Evolutionary conservation across 1,139 yeast genomes (phyloP).

Genomic region (Blastobotrys aristatus): DNA sequence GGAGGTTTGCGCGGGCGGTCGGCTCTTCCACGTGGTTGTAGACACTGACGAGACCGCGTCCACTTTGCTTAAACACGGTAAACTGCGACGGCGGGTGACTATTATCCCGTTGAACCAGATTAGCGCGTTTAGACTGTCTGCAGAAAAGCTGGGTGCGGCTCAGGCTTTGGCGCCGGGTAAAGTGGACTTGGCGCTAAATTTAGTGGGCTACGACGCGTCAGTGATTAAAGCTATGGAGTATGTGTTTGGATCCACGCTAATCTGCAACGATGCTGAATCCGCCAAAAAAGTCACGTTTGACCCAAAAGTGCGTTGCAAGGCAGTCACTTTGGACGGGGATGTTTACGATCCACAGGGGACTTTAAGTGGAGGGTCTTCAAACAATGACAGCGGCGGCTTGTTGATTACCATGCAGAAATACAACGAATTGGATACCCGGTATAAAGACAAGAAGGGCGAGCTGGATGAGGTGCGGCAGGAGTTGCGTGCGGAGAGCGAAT

Average conservation of each 20-base stretch:
- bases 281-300: conserved; percentile 87
- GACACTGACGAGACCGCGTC: conserved; percentile 84
- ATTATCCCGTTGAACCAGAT: conserved; percentile 90
- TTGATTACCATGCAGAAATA: conserved; percentile 65
- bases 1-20: conserved; percentile 92
- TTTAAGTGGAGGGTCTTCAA: conserved; percentile 89
- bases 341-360: conserved; percentile 95
- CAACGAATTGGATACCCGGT: conserved; percentile 45
- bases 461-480: conserved; percentile 41
- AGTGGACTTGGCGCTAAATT: conserved; percentile 80
- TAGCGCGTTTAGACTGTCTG: conserved; percentile 42
- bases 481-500: conserved; percentile 43
- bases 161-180: conserved; percentile 70
- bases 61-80: conserved; percentile 71
- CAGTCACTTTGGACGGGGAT: conserved; percentile 94
- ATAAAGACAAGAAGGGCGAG: conserved; percentile 40
- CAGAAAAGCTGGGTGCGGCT: conserved; percentile 44
- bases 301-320: conserved; percentile 70
- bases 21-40: conserved; percentile 85
- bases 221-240: conserved; percentile 82
- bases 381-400: conserved; percentile 41
- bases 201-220: conserved; percentile 68
- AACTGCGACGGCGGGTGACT: conserved; percentile 76
- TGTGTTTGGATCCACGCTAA: conserved; percentile 81
- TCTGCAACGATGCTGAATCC: conserved; percentile 81